Conservation (phyloP, 306 rosid genomes). For the Prunus mume region DNA sequence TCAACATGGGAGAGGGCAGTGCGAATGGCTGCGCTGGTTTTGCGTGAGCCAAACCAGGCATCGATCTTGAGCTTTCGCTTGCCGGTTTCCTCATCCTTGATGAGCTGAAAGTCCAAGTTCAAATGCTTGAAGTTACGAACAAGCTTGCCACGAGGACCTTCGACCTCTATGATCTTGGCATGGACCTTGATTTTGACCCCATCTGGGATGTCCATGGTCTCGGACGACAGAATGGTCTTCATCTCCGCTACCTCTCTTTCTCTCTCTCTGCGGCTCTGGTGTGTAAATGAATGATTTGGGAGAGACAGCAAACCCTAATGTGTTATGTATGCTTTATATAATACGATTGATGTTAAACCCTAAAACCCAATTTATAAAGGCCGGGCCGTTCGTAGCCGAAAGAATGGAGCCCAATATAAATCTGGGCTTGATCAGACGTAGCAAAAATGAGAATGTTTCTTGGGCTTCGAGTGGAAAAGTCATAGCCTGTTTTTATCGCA, state of each 20-base stretch:
- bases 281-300: background rate
- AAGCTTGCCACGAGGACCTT: conserved; percentile 76
- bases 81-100: conserved; percentile 56
- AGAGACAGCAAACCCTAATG: background rate
- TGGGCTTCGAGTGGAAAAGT: no score
- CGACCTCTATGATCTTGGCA: conserved; percentile 78
- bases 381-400: background rate
- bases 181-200: conserved; percentile 69
- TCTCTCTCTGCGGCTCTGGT: conserved; percentile 6
- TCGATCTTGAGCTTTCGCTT: conserved; percentile 63
- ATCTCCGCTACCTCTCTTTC: conserved; percentile 20
- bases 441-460: no score
- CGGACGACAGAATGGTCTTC: conserved; percentile 76
- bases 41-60: conserved; percentile 68
- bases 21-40: conserved; percentile 78
- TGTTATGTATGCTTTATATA: background rate
- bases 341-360: background rate
- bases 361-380: no score
- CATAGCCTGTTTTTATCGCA: no score
- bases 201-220: conserved; percentile 70
- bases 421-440: background rate
- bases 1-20: conserved; percentile 76
- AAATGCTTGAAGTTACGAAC: conserved; percentile 69
- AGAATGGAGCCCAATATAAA: background rate
- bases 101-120: conserved; percentile 67